These are phyloP conservation scores for Penicillium palitans DNA, from an alignment of 2,329 filamentous ascomycete genomes.

Conservation along the genomic window DNA sequence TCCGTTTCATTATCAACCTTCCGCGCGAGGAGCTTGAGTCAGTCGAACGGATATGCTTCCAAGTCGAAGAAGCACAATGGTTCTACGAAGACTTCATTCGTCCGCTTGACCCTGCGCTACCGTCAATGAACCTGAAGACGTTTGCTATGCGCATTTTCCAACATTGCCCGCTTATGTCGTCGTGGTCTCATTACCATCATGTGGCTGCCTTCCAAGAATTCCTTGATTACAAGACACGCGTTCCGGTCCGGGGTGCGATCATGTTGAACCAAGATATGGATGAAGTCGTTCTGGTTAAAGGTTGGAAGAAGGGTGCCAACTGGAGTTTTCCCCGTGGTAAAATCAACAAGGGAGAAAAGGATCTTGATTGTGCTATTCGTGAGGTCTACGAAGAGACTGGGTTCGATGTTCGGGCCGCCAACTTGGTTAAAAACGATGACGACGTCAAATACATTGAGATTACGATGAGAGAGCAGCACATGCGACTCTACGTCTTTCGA, in stretches of 20 bases:
- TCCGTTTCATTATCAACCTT: slow-evolving; percentile 97
- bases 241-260: slow-evolving; percentile 92
- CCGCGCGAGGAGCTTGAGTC: slow-evolving; percentile 86
- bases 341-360: slow-evolving; percentile 95
- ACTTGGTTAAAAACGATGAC: slow-evolving; percentile 70
- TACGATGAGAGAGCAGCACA: slow-evolving; percentile 87
- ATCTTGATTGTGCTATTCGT: slow-evolving; percentile 87
- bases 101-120: slow-evolving; percentile 78
- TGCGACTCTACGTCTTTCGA: slow-evolving; percentile 88
- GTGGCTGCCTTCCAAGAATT: slow-evolving; percentile 87
- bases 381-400: slow-evolving; percentile 98
- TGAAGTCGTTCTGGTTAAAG: slow-evolving; percentile 86
- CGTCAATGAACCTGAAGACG: slow-evolving; percentile 77
- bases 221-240: slow-evolving; percentile 87
- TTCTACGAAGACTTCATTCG: slow-evolving; percentile 99
- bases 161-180: slow-evolving; percentile 84
- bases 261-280: slow-evolving; percentile 95
- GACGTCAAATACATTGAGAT: slow-evolving; percentile 83
- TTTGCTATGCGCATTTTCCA: slow-evolving; percentile 92
- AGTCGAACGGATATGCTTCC: slow-evolving; percentile 93
- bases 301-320: slow-evolving; percentile 94
- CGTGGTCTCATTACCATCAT: slow-evolving; percentile 75
- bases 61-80: slow-evolving; percentile 99
- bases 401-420: slow-evolving; percentile 74
- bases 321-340: slow-evolving; percentile 98